phyloP scores from a whole-genome alignment of 106 monocot genomes.

The Acorus calamus region DNA sequence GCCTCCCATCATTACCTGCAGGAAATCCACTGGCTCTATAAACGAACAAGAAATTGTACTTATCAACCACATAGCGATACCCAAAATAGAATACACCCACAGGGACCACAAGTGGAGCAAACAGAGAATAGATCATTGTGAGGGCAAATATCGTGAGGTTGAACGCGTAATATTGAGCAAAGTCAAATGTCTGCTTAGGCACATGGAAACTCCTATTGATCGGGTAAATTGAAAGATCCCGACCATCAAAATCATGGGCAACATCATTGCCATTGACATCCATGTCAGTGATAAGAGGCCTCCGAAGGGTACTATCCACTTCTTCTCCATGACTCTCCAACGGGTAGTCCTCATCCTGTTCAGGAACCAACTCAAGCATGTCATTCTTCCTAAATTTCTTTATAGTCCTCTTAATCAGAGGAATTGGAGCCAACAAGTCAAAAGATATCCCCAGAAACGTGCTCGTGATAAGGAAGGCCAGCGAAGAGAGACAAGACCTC shows the following conservation, averaged over 20 bases:
- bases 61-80: constrained; percentile 87
- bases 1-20: constrained; percentile 89
- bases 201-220: constrained; percentile 78
- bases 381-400: constrained; percentile 92
- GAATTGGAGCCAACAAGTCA: constrained; percentile 87
- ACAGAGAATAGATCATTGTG: constrained; percentile 93
- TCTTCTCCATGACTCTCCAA: constrained; percentile 38
- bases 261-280: constrained; percentile 30
- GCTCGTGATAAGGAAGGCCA: constrained; percentile 89
- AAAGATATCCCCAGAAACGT: constrained; percentile 94
- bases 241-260: constrained; percentile 54
- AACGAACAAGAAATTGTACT: constrained; percentile 98
- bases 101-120: constrained; percentile 87
- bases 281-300: constrained; percentile 62
- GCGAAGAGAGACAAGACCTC: constrained; percentile 77
- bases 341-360: constrained; percentile 69
- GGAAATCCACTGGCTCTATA: constrained; percentile 92
- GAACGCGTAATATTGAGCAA: constrained; percentile 98
- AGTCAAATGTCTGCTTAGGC: constrained; percentile 94
- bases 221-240: constrained; percentile 75
- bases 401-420: constrained; percentile 89
- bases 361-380: constrained; percentile 92
- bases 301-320: constrained; percentile 17
- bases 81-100: constrained; percentile 93
- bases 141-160: constrained; percentile 95